A percentile compares a stretch with the other conserved stretches of the same genome.
These are phyloP conservation scores for Pythium sukuiense DNA, from an alignment of 352 stramenopile genomes.

Conservation along the genomic window DNA sequence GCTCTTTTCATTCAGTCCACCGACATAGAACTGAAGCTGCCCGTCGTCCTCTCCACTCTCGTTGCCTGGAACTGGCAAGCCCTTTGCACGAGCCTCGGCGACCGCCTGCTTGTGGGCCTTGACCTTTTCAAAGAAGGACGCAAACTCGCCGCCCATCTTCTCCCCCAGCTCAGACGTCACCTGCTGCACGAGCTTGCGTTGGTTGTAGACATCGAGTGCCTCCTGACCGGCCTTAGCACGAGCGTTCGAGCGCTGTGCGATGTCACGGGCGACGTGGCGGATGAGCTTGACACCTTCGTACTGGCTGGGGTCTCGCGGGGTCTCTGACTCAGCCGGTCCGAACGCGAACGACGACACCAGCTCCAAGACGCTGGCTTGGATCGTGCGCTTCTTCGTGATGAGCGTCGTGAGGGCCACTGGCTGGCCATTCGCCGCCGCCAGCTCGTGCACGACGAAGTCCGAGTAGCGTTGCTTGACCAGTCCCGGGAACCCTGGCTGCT, in stretches of 20 bases:
- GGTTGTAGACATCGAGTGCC: constrained; percentile 50
- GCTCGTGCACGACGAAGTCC: constrained; percentile 71
- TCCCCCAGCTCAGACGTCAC: constrained; percentile 54
- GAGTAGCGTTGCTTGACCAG: constrained; percentile 68
- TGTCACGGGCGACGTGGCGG: constrained; percentile 16
- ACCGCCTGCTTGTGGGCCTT: constrained; percentile 35
- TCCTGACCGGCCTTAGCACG: constrained; percentile 19
- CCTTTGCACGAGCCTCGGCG: constrained; percentile 6
- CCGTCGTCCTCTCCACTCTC: constrained; percentile 25
- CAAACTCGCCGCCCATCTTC: constrained; percentile 75
- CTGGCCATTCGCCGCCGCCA: constrained; percentile 27
- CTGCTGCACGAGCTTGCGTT: constrained; percentile 47
- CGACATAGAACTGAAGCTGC: constrained; percentile 70
- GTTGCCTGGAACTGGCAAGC: constrained; percentile 1
- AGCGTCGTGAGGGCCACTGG: constrained; percentile 30
- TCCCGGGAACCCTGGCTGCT: constrained; percentile 39
- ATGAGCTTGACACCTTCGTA: constrained; percentile 18
- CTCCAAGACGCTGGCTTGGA: constrained; percentile 23
- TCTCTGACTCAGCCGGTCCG: background rate
- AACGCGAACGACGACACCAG: constrained; percentile 24
- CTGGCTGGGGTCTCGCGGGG: background rate
- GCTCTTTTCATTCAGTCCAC: constrained; percentile 84
- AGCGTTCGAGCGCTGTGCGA: constrained; percentile 10
- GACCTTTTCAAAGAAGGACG: constrained; percentile 66
- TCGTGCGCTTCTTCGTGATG: constrained; percentile 28